These are phyloP conservation scores for Lecanosticta acicola DNA, from an alignment of 2,329 filamentous ascomycete genomes.

Conservation along the genomic window DNA sequence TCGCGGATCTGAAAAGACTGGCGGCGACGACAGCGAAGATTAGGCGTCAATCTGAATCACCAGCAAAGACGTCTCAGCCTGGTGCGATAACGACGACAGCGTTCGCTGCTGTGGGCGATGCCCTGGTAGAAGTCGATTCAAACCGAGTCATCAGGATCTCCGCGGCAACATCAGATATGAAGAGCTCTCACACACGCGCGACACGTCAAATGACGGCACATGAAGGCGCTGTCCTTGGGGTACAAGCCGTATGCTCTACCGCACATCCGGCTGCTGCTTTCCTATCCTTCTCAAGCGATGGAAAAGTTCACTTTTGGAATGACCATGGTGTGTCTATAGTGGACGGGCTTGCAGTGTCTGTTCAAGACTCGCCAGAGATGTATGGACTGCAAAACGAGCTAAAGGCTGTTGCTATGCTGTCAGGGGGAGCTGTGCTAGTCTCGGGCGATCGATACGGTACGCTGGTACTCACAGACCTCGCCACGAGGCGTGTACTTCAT, in stretches of 20 bases:
- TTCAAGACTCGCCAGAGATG: slow-evolving; percentile 57
- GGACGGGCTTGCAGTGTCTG: slow-evolving; percentile 55
- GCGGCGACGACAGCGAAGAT: slow-evolving; percentile 23
- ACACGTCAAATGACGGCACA: slow-evolving; percentile 50
- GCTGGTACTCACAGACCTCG: slow-evolving; percentile 54
- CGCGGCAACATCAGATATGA: slow-evolving; percentile 1
- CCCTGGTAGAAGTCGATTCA: slow-evolving; percentile 27
- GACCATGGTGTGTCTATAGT: slow-evolving; percentile 62
- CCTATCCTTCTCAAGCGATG: slow-evolving; percentile 81
- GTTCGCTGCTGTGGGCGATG: slow-evolving; percentile 34
- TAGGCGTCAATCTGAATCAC: slow-evolving; percentile 16
- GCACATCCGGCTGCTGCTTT: slow-evolving; percentile 65
- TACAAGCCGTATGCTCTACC: slow-evolving; percentile 57
- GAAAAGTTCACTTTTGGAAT: slow-evolving; percentile 78
- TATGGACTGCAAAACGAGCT: slow-evolving; percentile 52
- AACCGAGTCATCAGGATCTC: slow-evolving; percentile 20
- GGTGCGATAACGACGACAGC: slow-evolving; percentile 31
- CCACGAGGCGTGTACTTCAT: slow-evolving; percentile 56
- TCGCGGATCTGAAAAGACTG: slow-evolving; percentile 31
- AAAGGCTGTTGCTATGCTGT: slow-evolving; percentile 54
- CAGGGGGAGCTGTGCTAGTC: slow-evolving; percentile 62
- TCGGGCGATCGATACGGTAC: slow-evolving; percentile 84
- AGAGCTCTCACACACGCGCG: slow-evolving; percentile 9
- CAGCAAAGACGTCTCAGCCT: slow-evolving; percentile 10
- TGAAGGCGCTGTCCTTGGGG: slow-evolving; percentile 60